Base-by-base conservation (phyloP, 805 yeast genomes). In the Yamadazyma sp. region DNA sequence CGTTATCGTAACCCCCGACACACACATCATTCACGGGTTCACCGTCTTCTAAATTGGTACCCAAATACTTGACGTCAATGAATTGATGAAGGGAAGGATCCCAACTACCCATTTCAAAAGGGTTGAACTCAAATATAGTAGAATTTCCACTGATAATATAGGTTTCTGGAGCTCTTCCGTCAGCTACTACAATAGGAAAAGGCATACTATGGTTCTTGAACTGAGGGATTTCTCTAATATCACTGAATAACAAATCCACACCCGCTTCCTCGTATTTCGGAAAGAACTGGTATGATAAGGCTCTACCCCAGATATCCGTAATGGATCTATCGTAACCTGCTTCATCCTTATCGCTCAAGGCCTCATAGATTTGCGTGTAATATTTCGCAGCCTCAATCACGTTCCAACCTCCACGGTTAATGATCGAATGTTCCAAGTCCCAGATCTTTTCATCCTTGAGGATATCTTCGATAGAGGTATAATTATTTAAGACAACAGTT, bases 101-200 rank as follows among this genome's bases (percentile, higher is more conserved):
- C 95, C 95, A 88, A 4, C 95, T 80, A 10, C 96, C 96, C 53
- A 88, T 40, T 47, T 67, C 73, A 45, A 35, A 66, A 4, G 73
- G 67, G 34, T 53, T 62, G 38, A 63, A 38, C 52, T 67, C 73
- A 38, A 66, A 52, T 10, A 67, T 57, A 1, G 71, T 63, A 16
- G 71, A 64, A 47, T 65, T 63, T 2, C 54, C 57, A 45, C 57
- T 54, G 25, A 60, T 50, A 37, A 60, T 46, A 9, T 34, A 38
- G 1, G 59, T 44, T 16, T 59, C 60, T 3, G 70, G 71, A 8
- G 63, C 56, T 48, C 67, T 57, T n/a, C 66, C 67, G 41, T 60
- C 58, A 2, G 70, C 57, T 16, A 63, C 60, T 16, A 64, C 59
- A 21, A 67, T 57, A 1, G 73, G 73, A 45, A 62, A 60, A 1